Conservation (phyloP, 2,329 filamentous ascomycete species). For the Cryphonectria radicalis region DNA sequence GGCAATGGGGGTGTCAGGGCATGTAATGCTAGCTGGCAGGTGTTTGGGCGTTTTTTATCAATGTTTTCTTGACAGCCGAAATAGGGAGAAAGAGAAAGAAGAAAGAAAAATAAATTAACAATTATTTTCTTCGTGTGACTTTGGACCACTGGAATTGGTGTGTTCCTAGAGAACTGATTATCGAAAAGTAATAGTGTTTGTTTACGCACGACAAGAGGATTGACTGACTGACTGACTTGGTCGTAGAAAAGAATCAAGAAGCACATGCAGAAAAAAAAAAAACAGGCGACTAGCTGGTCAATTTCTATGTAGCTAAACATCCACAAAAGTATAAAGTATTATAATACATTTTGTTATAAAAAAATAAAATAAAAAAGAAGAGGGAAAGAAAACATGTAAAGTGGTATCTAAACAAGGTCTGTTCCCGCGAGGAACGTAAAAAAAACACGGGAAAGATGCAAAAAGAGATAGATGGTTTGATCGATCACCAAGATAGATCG, state of each 20-base stretch:
- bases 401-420: neutral
- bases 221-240: too few relatives aligned
- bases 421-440: neutral
- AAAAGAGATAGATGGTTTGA: neutral
- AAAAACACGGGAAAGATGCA: neutral
- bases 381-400: neutral
- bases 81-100: neutral
- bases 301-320: neutral
- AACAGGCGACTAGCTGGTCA: too few relatives aligned
- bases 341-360: neutral
- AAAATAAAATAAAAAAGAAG: too few relatives aligned
- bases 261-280: too few relatives aligned
- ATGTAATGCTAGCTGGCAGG: conserved; percentile 10
- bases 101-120: neutral
- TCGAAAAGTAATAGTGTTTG: too few relatives aligned
- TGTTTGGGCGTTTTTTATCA: conserved; percentile 13
- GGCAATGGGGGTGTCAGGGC: neutral
- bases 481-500: neutral
- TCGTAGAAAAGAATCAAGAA: too few relatives aligned
- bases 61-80: neutral
- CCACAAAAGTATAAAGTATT: neutral
- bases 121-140: neutral
- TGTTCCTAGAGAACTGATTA: too few relatives aligned
- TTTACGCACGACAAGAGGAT: too few relatives aligned
- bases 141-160: too few relatives aligned